Evolutionary conservation across 2,329 filamentous ascomycete species (phyloP).

Genomic region (Orbilia blumenaviensis): DNA sequence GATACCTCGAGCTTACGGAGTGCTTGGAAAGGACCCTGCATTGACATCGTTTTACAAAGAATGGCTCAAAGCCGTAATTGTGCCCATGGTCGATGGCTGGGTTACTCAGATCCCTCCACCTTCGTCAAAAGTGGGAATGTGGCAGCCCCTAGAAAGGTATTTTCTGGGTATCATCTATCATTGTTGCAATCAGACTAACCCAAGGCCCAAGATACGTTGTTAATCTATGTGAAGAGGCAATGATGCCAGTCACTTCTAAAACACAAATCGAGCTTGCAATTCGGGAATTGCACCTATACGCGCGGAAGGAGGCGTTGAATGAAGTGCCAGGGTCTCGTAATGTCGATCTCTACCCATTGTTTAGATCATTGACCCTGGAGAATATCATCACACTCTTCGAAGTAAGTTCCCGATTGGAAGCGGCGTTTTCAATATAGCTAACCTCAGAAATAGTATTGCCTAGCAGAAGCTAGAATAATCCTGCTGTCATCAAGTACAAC

Average conservation of each 20-base stretch:
- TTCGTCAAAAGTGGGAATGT: conserved; percentile 88
- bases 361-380: conserved; percentile 85
- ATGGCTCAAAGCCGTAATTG: conserved; percentile 91
- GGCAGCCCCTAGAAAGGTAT: conserved; percentile 88
- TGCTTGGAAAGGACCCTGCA: conserved; percentile 83
- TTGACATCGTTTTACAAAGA: conserved; percentile 97
- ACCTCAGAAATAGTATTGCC: conserved; percentile 69
- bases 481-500: conserved; percentile 93
- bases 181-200: neutral
- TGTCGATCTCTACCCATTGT: conserved; percentile 90
- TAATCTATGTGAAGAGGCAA: conserved; percentile 93
- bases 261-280: conserved; percentile 94
- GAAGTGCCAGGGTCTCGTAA: conserved; percentile 91
- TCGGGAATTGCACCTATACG: conserved; percentile 88
- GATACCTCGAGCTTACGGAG: conserved; percentile 92
- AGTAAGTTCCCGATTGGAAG: conserved; percentile 56
- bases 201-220: conserved; percentile 74
- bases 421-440: neutral
- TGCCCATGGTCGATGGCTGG: conserved; percentile 91
- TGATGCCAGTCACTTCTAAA: conserved; percentile 89
- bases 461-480: conserved; percentile 94
- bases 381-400: conserved; percentile 94
- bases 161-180: neutral
- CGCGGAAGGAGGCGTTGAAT: conserved; percentile 89
- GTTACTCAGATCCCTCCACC: conserved; percentile 84